Conservation (phyloP, 768 basidiomycete species). For the Russula abietina region DNA sequence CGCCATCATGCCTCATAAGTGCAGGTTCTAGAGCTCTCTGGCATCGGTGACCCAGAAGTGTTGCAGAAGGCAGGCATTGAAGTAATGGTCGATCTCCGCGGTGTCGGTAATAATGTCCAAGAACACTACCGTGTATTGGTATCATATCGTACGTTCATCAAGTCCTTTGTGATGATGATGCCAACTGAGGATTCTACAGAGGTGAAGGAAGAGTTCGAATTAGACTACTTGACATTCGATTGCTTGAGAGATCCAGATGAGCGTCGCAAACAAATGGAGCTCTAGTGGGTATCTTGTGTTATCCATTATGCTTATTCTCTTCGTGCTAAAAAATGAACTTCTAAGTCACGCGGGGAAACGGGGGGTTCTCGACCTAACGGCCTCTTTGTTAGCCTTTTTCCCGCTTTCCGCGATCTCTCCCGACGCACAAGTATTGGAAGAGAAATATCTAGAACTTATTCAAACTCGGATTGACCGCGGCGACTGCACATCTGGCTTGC, state of each 20-base stretch:
- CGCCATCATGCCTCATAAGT: background rate
- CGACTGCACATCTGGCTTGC: conserved; percentile 9
- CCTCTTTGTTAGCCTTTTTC: conserved; percentile 1
- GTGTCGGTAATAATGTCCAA: conserved; percentile 22
- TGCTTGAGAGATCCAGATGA: too few species aligned
- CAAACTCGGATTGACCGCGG: background rate
- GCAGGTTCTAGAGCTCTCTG: conserved; percentile 23
- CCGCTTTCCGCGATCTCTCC: conserved; percentile 8
- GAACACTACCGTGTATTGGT: conserved; percentile 11
- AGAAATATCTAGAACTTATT: conserved; percentile 7
- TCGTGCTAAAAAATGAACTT: too few species aligned
- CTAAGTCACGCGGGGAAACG: background rate
- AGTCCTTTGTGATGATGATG: background rate
- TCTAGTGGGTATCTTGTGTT: background rate
- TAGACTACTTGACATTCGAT: too few species aligned
- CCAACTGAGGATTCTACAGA: background rate
- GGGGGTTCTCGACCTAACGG: background rate
- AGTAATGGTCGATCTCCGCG: conserved; percentile 7
- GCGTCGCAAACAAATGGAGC: too few species aligned
- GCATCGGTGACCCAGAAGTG: conserved; percentile 18
- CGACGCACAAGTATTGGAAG: conserved; percentile 1
- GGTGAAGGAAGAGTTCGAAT: conserved; percentile 19
- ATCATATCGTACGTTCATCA: conserved; percentile 3
- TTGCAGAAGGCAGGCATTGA: conserved; percentile 13
- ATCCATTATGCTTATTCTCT: background rate